phyloP scores from a whole-genome alignment of 495 filamentous ascomycete species.

The Aspergillus egyptiacus region DNA sequence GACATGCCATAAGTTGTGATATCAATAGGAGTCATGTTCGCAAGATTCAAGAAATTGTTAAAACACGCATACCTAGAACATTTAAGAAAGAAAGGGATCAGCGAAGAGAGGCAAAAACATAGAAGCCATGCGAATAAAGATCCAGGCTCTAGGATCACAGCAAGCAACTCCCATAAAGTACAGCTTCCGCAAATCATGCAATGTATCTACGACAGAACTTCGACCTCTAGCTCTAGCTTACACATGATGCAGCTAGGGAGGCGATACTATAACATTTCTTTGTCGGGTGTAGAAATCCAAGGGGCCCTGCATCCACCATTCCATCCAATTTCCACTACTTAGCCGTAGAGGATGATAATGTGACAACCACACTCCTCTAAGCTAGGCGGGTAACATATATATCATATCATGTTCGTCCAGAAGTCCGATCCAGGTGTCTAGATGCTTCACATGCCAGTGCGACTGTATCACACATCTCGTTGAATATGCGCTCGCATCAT shows the following conservation, averaged over 20 bases:
- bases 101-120: slow-evolving; percentile 16
- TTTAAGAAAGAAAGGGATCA: neutral
- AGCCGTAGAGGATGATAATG: neutral
- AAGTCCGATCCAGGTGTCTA: slow-evolving; percentile 3
- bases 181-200: slow-evolving; percentile 23
- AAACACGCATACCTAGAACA: slow-evolving; percentile 2
- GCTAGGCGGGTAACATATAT: neutral
- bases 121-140: slow-evolving; percentile 19
- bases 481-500: slow-evolving; percentile 2
- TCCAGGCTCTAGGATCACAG: slow-evolving; percentile 15
- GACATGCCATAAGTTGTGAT: no score
- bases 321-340: neutral
- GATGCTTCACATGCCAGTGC: slow-evolving; percentile 8
- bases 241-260: neutral
- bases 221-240: slow-evolving; percentile 6
- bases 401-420: slow-evolving; percentile 7
- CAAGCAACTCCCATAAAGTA: slow-evolving; percentile 25
- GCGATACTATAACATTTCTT: slow-evolving; percentile 10
- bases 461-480: neutral
- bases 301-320: neutral
- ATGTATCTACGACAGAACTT: slow-evolving; percentile 21
- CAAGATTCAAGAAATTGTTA: slow-evolving; percentile 10
- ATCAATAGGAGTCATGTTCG: no score
- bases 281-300: slow-evolving; percentile 9
- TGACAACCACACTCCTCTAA: neutral